These are phyloP conservation scores for Fraxinus sp. DNA, from an alignment of 305 asterid species.

Conservation along the genomic window DNA sequence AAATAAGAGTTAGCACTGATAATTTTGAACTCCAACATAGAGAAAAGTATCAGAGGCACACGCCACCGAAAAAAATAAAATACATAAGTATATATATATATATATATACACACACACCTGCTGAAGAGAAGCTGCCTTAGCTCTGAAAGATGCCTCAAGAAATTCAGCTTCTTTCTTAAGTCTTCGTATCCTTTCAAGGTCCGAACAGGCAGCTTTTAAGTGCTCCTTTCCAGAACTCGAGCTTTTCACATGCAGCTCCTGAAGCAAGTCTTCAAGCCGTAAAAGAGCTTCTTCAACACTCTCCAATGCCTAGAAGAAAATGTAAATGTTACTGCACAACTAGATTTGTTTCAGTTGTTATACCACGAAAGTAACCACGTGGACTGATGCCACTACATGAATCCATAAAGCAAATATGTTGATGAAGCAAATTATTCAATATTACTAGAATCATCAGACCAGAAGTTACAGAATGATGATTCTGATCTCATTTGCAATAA, in stretches of 20 bases:
- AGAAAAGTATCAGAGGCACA: slow-evolving; percentile 14
- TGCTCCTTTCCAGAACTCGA: slow-evolving; percentile 88
- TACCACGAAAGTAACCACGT: slow-evolving; percentile 18
- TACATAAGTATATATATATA: too few relatives aligned
- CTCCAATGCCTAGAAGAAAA: slow-evolving; percentile 69
- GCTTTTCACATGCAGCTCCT: slow-evolving; percentile 86
- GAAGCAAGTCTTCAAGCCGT: slow-evolving; percentile 89
- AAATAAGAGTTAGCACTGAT: slow-evolving; percentile 12
- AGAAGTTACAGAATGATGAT: not conserved
- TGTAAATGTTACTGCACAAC: slow-evolving; percentile 28
- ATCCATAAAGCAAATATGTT: slow-evolving; percentile 9
- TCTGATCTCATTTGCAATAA: slow-evolving; percentile 9
- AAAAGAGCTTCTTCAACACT: slow-evolving; percentile 85
- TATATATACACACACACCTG: slow-evolving; percentile 42
- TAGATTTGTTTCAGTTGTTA: slow-evolving; percentile 20
- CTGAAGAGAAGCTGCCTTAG: slow-evolving; percentile 81
- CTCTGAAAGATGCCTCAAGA: slow-evolving; percentile 96
- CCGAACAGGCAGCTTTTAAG: slow-evolving; percentile 96
- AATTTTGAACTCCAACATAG: not conserved
- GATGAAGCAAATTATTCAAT: slow-evolving; percentile 20
- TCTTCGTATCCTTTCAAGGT: slow-evolving; percentile 86
- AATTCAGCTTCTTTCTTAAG: slow-evolving; percentile 97
- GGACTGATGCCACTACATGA: slow-evolving; percentile 15
- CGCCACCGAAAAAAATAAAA: not conserved
- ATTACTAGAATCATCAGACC: slow-evolving; percentile 7